phyloP scores from a whole-genome alignment of 2,329 filamentous ascomycete genomes.

The Metarhizium robertsii region DNA sequence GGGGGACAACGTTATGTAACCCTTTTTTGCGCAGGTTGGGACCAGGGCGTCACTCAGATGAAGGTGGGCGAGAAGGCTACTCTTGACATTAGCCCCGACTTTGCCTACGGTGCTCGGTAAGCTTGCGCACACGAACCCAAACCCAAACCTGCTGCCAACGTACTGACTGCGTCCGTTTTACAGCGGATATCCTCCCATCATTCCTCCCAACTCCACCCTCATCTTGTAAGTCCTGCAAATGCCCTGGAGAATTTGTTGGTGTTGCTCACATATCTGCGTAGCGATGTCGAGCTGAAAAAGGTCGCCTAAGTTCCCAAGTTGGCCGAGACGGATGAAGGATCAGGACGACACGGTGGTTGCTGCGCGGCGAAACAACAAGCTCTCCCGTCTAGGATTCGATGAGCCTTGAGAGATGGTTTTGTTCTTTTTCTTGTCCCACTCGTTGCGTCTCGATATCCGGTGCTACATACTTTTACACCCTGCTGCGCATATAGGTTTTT shows the following conservation, averaged over 20 bases:
- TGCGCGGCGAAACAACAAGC: background rate
- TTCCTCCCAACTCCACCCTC: constrained; percentile 64
- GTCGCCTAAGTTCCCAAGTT: background rate
- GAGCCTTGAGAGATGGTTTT: too few species aligned
- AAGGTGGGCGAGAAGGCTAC: constrained; percentile 82
- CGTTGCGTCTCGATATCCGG: too few species aligned
- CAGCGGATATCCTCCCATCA: constrained; percentile 71
- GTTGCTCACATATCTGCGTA: constrained; percentile 1
- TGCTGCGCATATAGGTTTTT: too few species aligned
- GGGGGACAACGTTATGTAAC: background rate
- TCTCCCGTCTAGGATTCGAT: too few species aligned
- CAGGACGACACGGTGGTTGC: background rate
- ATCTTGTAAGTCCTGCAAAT: constrained; percentile 3
- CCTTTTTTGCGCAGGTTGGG: constrained; percentile 53
- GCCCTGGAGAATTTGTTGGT: background rate
- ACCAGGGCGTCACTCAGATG: constrained; percentile 79
- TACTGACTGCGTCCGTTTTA: constrained; percentile 3
- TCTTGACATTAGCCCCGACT: constrained; percentile 58
- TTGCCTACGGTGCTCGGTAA: constrained; percentile 11
- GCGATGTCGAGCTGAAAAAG: constrained; percentile 8
- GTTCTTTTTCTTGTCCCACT: too few species aligned
- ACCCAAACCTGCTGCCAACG: background rate
- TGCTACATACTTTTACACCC: too few species aligned
- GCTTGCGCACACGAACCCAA: constrained; percentile 34
- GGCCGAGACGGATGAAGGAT: background rate